A percentile compares a stretch with the other conserved stretches of the same genome.
phyloP scores from a whole-genome alignment of 192 early-diverging fungal species.

The Funneliformis geosporum region DNA sequence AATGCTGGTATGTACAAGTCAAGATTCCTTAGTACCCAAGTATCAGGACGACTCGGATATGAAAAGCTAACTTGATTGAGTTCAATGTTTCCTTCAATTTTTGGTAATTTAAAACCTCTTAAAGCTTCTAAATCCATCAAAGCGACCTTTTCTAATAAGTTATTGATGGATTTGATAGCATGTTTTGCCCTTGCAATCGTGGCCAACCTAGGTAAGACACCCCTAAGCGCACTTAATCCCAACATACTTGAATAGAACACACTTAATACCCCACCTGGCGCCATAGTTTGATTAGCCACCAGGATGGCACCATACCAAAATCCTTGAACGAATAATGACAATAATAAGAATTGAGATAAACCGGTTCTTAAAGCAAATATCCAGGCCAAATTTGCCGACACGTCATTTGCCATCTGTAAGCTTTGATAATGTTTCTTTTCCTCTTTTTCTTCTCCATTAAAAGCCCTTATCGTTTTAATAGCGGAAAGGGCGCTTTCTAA shows the following conservation, averaged over 20 bases:
- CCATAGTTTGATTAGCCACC: slow-evolving; percentile 8
- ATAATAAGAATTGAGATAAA: slow-evolving; percentile 23
- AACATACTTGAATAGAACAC: slow-evolving; percentile 16
- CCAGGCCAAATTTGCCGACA: slow-evolving; percentile 7
- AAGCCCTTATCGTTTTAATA: slow-evolving; percentile 22
- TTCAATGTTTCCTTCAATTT: slow-evolving; percentile 25
- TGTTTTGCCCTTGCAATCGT: not conserved
- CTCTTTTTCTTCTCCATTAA: slow-evolving; percentile 32
- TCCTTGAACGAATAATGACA: slow-evolving; percentile 32
- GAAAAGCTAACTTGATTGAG: slow-evolving; percentile 27
- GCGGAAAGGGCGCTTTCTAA: slow-evolving; percentile 20
- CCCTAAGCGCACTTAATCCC: slow-evolving; percentile 5
- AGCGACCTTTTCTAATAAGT: slow-evolving; percentile 25
- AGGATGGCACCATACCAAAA: slow-evolving; percentile 27
- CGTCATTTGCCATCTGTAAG: slow-evolving; percentile 9
- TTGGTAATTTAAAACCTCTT: slow-evolving; percentile 24
- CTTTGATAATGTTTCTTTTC: slow-evolving; percentile 16
- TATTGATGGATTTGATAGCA: slow-evolving; percentile 18
- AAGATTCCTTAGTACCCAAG: slow-evolving; percentile 24
- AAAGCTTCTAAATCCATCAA: slow-evolving; percentile 28
- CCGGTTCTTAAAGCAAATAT: slow-evolving; percentile 12
- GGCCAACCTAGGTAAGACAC: not conserved
- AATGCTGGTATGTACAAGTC: slow-evolving; percentile 18
- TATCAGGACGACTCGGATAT: slow-evolving; percentile 29
- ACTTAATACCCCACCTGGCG: slow-evolving; percentile 19